A percentile compares a stretch with the other conserved stretches of the same genome.
phyloP scores from a whole-genome alignment of 1,284 basidiomycete species.

The Cutaneotrichosporon sp. region DNA sequence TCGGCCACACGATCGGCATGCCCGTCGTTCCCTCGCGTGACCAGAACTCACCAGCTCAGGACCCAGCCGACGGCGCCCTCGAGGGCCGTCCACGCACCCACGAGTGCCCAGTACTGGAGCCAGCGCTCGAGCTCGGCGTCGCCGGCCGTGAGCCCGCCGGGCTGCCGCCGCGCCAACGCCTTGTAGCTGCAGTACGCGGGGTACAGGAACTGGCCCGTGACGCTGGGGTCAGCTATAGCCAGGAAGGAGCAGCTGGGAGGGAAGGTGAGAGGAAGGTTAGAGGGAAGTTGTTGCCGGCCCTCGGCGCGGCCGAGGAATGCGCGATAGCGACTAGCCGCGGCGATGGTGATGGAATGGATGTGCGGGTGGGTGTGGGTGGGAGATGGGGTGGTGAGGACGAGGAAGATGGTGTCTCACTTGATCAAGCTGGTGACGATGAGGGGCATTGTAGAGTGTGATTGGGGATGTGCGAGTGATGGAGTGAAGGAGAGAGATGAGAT shows the following conservation, averaged over 20 bases:
- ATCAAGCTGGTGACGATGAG: constrained; percentile 18
- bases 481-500: not conserved
- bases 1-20: no score
- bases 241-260: not conserved
- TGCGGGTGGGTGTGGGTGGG: no score
- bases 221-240: constrained; percentile 28
- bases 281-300: no score
- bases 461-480: not conserved
- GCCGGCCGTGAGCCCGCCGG: constrained; percentile 62
- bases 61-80: constrained; percentile 70
- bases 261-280: not conserved
- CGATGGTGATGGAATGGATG: no score
- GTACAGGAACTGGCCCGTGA: constrained; percentile 51
- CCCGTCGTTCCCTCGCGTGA: no score
- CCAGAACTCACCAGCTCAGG: constrained; percentile 64
- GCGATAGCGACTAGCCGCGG: no score
- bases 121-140: constrained; percentile 55
- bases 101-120: constrained; percentile 60
- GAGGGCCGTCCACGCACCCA: constrained; percentile 64
- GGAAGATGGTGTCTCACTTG: constrained; percentile 18
- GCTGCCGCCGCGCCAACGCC: constrained; percentile 61
- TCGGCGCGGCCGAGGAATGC: no score
- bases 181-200: constrained; percentile 56
- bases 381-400: not conserved
- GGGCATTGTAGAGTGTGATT: constrained; percentile 19